A percentile compares a stretch with the other conserved stretches of the same genome.
phyloP scores from a whole-genome alignment of 495 filamentous ascomycete species.

The Podospora tetraspora region DNA sequence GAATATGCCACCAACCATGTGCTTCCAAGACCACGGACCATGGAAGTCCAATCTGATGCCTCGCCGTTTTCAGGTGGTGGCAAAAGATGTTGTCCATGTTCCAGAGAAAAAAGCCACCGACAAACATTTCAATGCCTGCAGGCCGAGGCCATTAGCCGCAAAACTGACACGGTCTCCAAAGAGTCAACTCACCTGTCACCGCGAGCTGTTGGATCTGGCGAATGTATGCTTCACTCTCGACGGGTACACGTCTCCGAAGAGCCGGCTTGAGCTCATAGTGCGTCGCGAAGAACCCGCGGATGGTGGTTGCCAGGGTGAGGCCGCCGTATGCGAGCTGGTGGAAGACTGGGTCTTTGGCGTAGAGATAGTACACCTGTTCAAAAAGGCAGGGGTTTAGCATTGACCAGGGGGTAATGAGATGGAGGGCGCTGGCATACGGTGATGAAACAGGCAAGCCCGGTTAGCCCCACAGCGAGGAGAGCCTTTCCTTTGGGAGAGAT shows the following conservation, averaged over 20 bases:
- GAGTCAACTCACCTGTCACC: slow-evolving; percentile 29
- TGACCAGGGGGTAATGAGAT: neutral
- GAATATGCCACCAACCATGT: slow-evolving; percentile 92
- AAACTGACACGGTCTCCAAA: neutral
- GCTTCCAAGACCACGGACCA: slow-evolving; percentile 90
- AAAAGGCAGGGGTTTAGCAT: neutral
- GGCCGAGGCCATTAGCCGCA: neutral
- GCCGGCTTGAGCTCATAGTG: slow-evolving; percentile 66
- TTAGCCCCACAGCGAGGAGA: slow-evolving; percentile 55
- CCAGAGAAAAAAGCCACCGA: slow-evolving; percentile 85
- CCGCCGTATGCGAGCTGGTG: slow-evolving; percentile 85
- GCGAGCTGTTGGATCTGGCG: slow-evolving; percentile 59
- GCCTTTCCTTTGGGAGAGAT: slow-evolving; percentile 50
- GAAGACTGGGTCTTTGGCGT: slow-evolving; percentile 86
- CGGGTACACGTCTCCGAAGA: slow-evolving; percentile 38
- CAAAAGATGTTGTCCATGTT: slow-evolving; percentile 81
- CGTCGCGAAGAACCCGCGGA: slow-evolving; percentile 87
- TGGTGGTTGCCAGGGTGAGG: slow-evolving; percentile 70
- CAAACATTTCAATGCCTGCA: slow-evolving; percentile 63
- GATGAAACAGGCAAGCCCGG: slow-evolving; percentile 68
- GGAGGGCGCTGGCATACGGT: slow-evolving; percentile 44
- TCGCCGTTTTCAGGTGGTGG: slow-evolving; percentile 60
- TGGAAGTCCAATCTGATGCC: slow-evolving; percentile 69
- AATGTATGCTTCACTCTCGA: slow-evolving; percentile 69
- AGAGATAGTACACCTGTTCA: slow-evolving; percentile 72